A percentile compares a stretch with the other conserved stretches of the same genome.
Evolutionary conservation across 192 early-diverging fungal species (phyloP).

Genomic region (Tieghemiomyces parasiticus): DNA sequence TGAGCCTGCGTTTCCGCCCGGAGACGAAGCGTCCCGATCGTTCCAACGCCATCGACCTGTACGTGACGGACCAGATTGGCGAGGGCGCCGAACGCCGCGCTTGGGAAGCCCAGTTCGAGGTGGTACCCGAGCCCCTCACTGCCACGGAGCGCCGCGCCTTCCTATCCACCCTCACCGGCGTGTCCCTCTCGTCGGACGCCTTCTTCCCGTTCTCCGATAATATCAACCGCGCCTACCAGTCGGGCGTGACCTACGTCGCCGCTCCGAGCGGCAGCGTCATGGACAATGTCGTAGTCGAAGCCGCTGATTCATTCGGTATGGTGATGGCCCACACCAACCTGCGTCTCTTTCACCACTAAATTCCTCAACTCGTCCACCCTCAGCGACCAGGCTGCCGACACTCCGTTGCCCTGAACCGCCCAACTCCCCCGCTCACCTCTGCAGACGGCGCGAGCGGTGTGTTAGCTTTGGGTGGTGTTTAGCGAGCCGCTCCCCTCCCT

Average conservation of each 20-base stretch:
- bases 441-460: no score
- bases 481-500: no score
- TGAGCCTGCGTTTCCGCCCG: constrained; percentile 76
- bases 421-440: no score
- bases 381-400: no score
- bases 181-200: constrained; percentile 88
- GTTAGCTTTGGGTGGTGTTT: no score
- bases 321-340: constrained; percentile 73
- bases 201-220: constrained; percentile 99
- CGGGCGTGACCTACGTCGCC: constrained; percentile 79
- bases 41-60: constrained; percentile 95
- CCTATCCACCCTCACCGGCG: constrained; percentile 46
- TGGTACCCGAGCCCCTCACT: constrained; percentile 64
- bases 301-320: constrained; percentile 71
- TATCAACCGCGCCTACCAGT: constrained; percentile 65
- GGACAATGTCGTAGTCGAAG: constrained; percentile 69
- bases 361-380: no score
- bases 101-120: constrained; percentile 71
- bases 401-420: no score
- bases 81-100: constrained; percentile 46
- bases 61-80: constrained; percentile 78
- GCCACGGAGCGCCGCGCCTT: constrained; percentile 63
- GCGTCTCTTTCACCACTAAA: constrained; percentile 96
- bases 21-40: constrained; percentile 85
- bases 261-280: constrained; percentile 84